These are phyloP conservation scores for Cynara cardunculus DNA, from an alignment of 129 eudicot genomes.

Conservation along the genomic window DNA sequence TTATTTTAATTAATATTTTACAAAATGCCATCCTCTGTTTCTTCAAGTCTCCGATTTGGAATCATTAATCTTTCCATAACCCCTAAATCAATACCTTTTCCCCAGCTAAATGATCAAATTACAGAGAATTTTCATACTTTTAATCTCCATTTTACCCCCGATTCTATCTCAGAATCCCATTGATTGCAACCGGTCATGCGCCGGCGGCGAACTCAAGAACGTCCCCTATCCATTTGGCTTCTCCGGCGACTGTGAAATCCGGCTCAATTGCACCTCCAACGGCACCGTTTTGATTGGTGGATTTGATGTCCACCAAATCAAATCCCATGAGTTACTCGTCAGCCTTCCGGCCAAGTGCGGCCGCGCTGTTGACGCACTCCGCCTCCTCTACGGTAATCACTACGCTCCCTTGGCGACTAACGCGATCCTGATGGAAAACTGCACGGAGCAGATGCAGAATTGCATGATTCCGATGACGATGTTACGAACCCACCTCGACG, in stretches of 20 bases:
- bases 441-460: constrained; percentile 29
- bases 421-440: constrained; percentile 60
- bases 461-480: constrained; percentile 60
- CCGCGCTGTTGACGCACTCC: constrained; percentile 41
- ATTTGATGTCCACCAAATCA: constrained; percentile 35
- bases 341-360: constrained; percentile 59
- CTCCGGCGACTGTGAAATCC: constrained; percentile 58
- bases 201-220: constrained; percentile 10
- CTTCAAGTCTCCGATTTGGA: constrained; percentile 9
- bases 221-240: constrained; percentile 62
- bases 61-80: background rate
- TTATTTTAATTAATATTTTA: background rate
- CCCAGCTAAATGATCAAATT: constrained; percentile 13
- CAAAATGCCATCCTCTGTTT: background rate
- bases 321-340: constrained; percentile 31
- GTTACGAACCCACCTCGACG: constrained; percentile 47
- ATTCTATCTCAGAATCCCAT: constrained; percentile 9
- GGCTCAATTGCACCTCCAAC: constrained; percentile 47
- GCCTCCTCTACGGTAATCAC: constrained; percentile 37
- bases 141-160: constrained; percentile 4
- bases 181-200: constrained; percentile 39
- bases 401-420: constrained; percentile 59
- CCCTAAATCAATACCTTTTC: background rate
- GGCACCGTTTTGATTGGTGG: constrained; percentile 34
- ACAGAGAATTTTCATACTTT: constrained; percentile 8